A percentile compares a stretch with the other conserved stretches of the same genome.
Conservation (phyloP, 139 green algal species). For the Volvox africanus region DNA sequence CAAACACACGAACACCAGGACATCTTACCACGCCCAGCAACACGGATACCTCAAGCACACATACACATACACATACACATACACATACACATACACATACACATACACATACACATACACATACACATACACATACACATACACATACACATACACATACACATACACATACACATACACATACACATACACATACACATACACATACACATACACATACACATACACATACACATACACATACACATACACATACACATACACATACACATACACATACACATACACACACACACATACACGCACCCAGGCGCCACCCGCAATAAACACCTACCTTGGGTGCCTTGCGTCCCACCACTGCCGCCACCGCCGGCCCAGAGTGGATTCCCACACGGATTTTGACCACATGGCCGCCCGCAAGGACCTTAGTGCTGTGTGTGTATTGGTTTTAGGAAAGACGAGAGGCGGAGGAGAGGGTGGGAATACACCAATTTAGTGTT, state of each 20-base stretch:
- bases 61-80: not conserved
- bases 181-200: not conserved
- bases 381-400: conserved; percentile 47
- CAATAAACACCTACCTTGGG: not conserved
- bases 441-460: too few relatives aligned
- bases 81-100: not conserved
- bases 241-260: not conserved
- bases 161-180: not conserved
- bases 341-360: conserved; percentile 44
- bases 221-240: not conserved
- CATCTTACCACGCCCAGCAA: too few relatives aligned
- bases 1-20: too few relatives aligned
- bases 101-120: not conserved
- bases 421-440: not conserved
- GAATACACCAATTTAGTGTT: too few relatives aligned
- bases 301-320: not conserved
- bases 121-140: not conserved
- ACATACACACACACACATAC: not conserved
- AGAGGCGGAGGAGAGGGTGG: too few relatives aligned
- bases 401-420: conserved; percentile 25
- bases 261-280: not conserved
- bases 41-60: too few relatives aligned
- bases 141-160: not conserved
- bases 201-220: not conserved
- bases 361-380: conserved; percentile 42